Conservation (phyloP, 345 rosid genomes). For the Limnanthes douglasii region DNA sequence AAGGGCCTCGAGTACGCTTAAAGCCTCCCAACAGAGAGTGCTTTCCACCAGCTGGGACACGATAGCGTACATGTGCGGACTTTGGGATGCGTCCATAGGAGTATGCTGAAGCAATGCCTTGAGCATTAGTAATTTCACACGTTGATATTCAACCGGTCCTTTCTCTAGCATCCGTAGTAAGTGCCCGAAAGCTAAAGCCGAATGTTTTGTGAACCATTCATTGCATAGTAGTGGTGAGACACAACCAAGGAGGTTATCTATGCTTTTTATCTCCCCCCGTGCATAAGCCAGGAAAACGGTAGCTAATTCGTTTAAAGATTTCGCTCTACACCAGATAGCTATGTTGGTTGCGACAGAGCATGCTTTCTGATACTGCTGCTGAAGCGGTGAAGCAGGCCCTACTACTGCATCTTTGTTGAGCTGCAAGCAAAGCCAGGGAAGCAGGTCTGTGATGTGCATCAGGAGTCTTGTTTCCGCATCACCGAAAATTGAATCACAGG, state of each 20-base stretch:
- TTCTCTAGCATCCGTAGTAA: conserved; percentile 73
- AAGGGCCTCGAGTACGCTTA: conserved; percentile 86
- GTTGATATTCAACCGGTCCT: conserved; percentile 92
- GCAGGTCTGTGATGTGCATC: conserved; percentile 91
- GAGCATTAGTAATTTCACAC: conserved; percentile 79
- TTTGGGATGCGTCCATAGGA: conserved; percentile 94
- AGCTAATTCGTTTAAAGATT: conserved; percentile 60
- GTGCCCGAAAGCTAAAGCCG: conserved; percentile 95
- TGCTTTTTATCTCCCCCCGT: conserved; percentile 62
- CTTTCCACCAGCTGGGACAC: conserved; percentile 97
- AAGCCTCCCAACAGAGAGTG: conserved; percentile 89
- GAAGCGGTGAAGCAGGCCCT: conserved; percentile 63
- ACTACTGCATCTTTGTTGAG: conserved; percentile 45
- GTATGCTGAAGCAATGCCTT: conserved; percentile 96
- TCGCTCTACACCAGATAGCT: conserved; percentile 74
- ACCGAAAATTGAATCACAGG: conserved; percentile 95
- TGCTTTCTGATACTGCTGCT: conserved; percentile 79
- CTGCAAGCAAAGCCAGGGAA: conserved; percentile 98
- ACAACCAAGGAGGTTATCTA: conserved; percentile 71
- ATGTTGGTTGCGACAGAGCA: conserved; percentile 75
- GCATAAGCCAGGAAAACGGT: conserved; percentile 63
- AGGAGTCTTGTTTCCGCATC: conserved; percentile 85
- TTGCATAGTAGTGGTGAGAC: conserved; percentile 74
- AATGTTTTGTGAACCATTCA: conserved; percentile 96
- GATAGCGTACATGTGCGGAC: conserved; percentile 93